Evolutionary conservation across 1,284 basidiomycete genomes (phyloP).

Genomic region (Boletus semigastroideus): DNA sequence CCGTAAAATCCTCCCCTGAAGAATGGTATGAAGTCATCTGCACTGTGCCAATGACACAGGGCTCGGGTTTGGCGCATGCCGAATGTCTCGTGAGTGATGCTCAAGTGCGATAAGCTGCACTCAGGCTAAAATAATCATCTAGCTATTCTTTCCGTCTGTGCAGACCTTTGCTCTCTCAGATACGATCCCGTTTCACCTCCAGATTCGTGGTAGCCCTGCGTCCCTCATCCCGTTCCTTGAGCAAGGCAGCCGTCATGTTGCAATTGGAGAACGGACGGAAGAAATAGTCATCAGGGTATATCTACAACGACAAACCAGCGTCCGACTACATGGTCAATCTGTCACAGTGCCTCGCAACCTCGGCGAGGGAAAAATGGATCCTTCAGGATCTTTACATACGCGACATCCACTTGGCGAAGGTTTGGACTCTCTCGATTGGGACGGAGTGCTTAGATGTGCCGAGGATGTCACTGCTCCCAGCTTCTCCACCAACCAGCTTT

Average conservation of each 20-base stretch:
- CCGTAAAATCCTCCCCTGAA: constrained; percentile 33
- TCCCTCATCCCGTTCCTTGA: constrained; percentile 32
- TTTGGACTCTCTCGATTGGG: constrained; percentile 31
- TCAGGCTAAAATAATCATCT: not conserved
- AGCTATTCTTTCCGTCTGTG: constrained; percentile 33
- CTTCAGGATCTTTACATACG: constrained; percentile 7
- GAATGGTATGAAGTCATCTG: constrained; percentile 33
- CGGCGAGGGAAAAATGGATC: constrained; percentile 25
- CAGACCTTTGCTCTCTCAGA: constrained; percentile 28
- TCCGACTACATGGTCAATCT: constrained; percentile 19
- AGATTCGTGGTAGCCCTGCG: constrained; percentile 26
- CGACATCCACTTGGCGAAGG: constrained; percentile 14
- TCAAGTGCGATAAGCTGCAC: not conserved
- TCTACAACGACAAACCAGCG: constrained; percentile 21
- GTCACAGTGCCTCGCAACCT: constrained; percentile 6
- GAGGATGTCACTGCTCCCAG: constrained; percentile 16
- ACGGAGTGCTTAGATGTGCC: constrained; percentile 25
- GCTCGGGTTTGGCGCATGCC: constrained; percentile 20
- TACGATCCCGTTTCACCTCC: constrained; percentile 34
- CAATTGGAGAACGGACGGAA: not conserved
- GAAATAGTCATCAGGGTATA: constrained; percentile 25
- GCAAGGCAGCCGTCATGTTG: constrained; percentile 5
- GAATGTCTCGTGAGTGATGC: constrained; percentile 30
- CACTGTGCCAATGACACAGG: constrained; percentile 18
- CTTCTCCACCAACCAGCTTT: constrained; percentile 27